Conservation (phyloP, 176 grass and related monocot genomes). For the Oryza glumipatula region DNA sequence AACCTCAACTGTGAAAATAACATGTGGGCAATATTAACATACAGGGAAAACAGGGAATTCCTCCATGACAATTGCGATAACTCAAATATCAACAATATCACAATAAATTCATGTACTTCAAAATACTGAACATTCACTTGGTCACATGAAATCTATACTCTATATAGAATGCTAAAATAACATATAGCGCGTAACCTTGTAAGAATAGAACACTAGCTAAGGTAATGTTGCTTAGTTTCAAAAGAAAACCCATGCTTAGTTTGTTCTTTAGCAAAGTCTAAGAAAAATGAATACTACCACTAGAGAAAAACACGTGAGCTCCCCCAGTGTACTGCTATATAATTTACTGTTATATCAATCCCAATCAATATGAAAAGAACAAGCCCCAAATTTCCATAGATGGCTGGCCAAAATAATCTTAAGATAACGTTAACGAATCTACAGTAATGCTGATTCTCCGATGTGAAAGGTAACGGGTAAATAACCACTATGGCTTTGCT, state of each 20-base stretch:
- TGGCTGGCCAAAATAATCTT: not conserved
- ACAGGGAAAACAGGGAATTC: not conserved
- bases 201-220: not conserved
- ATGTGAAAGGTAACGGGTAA: not conserved
- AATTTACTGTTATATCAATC: not conserved
- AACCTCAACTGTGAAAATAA: conserved; percentile 36
- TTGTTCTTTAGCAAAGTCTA: not conserved
- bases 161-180: not conserved
- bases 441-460: not conserved
- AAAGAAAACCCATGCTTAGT: not conserved
- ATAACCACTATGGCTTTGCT: not conserved
- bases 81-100: not conserved
- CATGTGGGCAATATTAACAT: not conserved
- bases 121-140: not conserved
- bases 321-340: not conserved
- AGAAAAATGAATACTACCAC: not conserved
- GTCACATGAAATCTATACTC: not conserved
- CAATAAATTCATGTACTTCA: not conserved
- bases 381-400: not conserved
- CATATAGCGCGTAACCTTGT: not conserved
- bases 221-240: not conserved
- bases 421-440: not conserved
- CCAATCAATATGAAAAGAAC: not conserved
- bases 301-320: not conserved
- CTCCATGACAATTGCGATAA: not conserved